Evolutionary conservation across 768 basidiomycete species (phyloP), one percentile per base, ranked within the genome.

Genomic region (Suillus plorans): DNA sequence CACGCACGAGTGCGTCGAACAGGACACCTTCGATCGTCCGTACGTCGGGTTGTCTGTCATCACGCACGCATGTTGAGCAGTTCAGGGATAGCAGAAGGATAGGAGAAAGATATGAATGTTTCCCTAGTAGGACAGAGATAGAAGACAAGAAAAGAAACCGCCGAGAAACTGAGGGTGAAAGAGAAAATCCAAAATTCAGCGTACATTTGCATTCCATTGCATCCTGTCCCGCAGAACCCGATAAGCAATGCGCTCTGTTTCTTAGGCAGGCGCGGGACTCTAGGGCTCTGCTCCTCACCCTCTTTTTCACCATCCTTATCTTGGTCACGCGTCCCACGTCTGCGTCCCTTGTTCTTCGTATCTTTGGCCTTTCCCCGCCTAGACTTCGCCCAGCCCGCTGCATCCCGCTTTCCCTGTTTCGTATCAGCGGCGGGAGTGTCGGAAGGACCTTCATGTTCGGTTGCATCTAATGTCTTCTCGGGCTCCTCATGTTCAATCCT

Each of bases 201-300:
- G 73, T 73, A 97, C 97, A 95, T 91, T 80, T 99, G 97, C 93
- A 97, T 98, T 28, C 97, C 97, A 70, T 85, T 90, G 74, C 89
- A 97, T 1, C 92, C 94, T 0, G 92, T 89, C 7, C 97, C 97
- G 77, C 93, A 94, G 70, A 95, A 98, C 3, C 96, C 95, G 34
- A 98, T 80, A 60, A 97, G 78, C 56, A 98, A 75, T 0, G 93
- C 95, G 47, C 89, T 89, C 79, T 89, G 89, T 70, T 89, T 84
- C 78, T 97, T 97, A 16, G 95, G 94, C 31, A 90, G 78, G 41
- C 91, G 83, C 28, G 81, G 82, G 3, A 80, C 80, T 72, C 87
- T 88, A 12, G 66, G 61, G 0, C 64, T 65, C 31, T 56, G 64
- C 57, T 57, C 72, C 5, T 65, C 65, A 5, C 63, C 69, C 42